Conservation (phyloP, 2,329 filamentous ascomycete species). For the Colletotrichum cordylinicola region DNA sequence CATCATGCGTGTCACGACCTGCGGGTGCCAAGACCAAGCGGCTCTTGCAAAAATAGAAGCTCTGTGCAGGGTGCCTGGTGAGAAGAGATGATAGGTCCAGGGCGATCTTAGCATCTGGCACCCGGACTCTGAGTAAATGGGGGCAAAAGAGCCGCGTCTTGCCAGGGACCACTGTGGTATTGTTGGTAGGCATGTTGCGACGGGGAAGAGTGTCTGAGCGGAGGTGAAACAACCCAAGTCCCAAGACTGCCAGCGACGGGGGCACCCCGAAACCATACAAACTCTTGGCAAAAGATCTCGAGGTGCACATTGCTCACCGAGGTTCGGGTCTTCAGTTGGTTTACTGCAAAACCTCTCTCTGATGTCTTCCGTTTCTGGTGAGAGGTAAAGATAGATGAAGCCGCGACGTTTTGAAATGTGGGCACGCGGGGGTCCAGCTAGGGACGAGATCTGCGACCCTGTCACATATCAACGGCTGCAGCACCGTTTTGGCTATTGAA, state of each 20-base stretch:
- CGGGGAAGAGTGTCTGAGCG: conserved; percentile 18
- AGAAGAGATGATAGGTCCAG: conserved; percentile 7
- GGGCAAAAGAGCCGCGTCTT: not conserved
- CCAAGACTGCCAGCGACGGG: conserved; percentile 9
- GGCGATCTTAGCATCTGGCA: not conserved
- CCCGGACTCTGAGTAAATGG: not conserved
- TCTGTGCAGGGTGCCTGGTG: not conserved
- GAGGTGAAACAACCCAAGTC: conserved; percentile 19
- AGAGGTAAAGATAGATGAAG: conserved; percentile 18
- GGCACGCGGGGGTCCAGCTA: not conserved
- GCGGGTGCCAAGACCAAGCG: conserved; percentile 4
- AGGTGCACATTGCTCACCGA: not conserved
- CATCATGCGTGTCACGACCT: conserved; percentile 16
- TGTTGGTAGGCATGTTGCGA: not conserved
- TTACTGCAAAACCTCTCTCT: not conserved
- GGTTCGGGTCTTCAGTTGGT: not conserved
- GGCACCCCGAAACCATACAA: conserved; percentile 3
- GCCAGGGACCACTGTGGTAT: not conserved
- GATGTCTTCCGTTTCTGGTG: not conserved
- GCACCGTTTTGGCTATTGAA: not conserved
- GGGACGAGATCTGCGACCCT: conserved; percentile 9
- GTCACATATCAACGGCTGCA: not conserved
- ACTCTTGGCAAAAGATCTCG: conserved; percentile 3
- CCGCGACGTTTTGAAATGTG: conserved; percentile 2
- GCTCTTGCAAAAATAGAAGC: conserved; percentile 20